Percentiles rank a stretch among this genome's conserved stretches.
Conservation (phyloP, 331 rosid genomes). For the Pyracantha coccinea region DNA sequence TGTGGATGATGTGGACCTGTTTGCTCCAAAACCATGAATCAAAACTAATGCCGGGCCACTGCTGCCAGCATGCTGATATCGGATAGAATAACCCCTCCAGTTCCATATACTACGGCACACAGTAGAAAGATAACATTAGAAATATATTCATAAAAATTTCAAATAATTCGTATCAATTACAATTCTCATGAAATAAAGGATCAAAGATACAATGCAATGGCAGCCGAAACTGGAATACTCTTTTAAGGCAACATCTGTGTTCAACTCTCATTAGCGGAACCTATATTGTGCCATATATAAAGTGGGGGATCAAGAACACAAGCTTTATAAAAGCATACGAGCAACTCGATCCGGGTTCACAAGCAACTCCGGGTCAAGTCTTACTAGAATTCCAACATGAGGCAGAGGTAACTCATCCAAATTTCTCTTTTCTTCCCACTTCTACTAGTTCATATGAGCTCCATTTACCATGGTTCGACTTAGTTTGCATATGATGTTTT, state of each 20-base stretch:
- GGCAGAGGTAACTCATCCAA: neutral
- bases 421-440: neutral
- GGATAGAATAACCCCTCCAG: slow-evolving; percentile 80
- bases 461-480: neutral
- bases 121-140: neutral
- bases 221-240: too few relatives aligned
- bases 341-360: neutral
- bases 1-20: slow-evolving; percentile 56
- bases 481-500: neutral
- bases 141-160: neutral
- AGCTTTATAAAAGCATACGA: neutral
- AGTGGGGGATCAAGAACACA: neutral
- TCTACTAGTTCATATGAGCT: neutral
- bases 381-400: neutral
- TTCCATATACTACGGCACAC: slow-evolving; percentile 54
- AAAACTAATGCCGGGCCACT: slow-evolving; percentile 72
- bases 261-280: neutral
- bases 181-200: neutral
- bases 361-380: too few relatives aligned
- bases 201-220: too few relatives aligned
- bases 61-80: slow-evolving; percentile 68
- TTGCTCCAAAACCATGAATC: slow-evolving; percentile 97
- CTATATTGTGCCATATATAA: neutral
- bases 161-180: neutral
- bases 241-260: neutral